Base-by-base conservation (phyloP, 352 stramenopile genomes). In the Phytophthora fragariae region DNA sequence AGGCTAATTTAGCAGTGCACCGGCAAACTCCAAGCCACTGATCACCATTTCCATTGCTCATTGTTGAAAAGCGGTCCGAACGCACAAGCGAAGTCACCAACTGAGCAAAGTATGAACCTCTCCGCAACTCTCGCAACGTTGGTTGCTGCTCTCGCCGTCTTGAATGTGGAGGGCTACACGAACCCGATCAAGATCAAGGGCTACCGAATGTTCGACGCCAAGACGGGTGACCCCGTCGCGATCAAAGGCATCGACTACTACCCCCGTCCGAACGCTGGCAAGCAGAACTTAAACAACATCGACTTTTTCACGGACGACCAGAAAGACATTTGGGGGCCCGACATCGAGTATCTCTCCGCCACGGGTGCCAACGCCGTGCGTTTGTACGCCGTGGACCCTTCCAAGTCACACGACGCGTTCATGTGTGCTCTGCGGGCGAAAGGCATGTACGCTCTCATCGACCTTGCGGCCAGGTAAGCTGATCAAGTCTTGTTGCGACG, bases 231-330 rank as follows among this genome's bases (percentile, higher is more conserved):
- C 24, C 80, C 91, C 49, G 87, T 96, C 62, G 73, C 76, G 1
- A 80, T 92, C n/a, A 80, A 81, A 12, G 91, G 91, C n/a, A 86
- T 97, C 41, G 88, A 92, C 67, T 97, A 97, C 70, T 96, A 95
- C 68, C 90, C 90, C 29, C 84, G 91, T 2, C 89, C 91, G 0
- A 97, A 97, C 53, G 49, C 77, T n/a, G 91, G 91, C 8, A 59
- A 79, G 4, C 66, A 90, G 19, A 62, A 93, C 58, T 65, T 70
- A 2, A 95, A 97, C 75, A 95, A 90, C 72, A 52, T 90, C 46
- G 92, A 97, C 57, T 89, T 94, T 52, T 97, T 95, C 75, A 95
- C 90, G 47, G 86, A 97, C 69, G 83, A 91, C 57, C 77, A 92
- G 73, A 56, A 76, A 24, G 37, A 81, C 33, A 66, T 97, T 24